Evolutionary conservation across 331 rosid genomes (phyloP).

Genomic region (Quercus phellos): DNA sequence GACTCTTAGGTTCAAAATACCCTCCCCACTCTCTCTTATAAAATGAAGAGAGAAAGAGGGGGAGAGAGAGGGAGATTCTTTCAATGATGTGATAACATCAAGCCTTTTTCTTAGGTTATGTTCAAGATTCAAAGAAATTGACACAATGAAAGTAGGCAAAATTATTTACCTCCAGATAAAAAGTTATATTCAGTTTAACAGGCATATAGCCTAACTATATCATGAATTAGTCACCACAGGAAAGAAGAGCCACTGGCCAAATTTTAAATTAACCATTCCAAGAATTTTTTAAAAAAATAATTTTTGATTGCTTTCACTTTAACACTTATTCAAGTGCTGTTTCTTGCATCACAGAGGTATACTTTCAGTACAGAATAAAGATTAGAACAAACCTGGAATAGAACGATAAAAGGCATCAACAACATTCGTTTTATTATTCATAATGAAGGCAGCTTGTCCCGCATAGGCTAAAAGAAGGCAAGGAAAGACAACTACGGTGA

Average conservation of each 20-base stretch:
- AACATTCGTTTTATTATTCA: constrained; percentile 21
- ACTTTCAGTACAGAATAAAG: not conserved
- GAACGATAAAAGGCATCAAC: constrained; percentile 46
- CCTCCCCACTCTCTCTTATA: no score
- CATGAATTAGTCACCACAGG: not conserved
- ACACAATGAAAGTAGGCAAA: no score
- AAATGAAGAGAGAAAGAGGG: no score
- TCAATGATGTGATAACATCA: no score
- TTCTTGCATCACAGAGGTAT: not conserved
- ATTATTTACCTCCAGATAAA: no score
- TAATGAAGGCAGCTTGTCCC: constrained; percentile 59
- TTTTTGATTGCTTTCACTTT: not conserved
- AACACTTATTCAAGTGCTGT: not conserved
- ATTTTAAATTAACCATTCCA: not conserved
- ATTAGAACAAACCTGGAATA: constrained; percentile 48
- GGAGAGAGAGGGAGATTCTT: no score
- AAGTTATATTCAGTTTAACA: no score
- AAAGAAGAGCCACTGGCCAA: not conserved
- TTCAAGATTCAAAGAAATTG: no score
- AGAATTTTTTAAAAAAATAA: not conserved
- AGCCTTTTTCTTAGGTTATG: no score
- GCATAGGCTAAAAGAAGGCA: constrained; percentile 58
- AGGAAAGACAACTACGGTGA: constrained; percentile 55
- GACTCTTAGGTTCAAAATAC: no score
- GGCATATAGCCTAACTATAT: not conserved